Conservation (phyloP, 73 alveolate species). For the Paramecium biaurelia region DNA sequence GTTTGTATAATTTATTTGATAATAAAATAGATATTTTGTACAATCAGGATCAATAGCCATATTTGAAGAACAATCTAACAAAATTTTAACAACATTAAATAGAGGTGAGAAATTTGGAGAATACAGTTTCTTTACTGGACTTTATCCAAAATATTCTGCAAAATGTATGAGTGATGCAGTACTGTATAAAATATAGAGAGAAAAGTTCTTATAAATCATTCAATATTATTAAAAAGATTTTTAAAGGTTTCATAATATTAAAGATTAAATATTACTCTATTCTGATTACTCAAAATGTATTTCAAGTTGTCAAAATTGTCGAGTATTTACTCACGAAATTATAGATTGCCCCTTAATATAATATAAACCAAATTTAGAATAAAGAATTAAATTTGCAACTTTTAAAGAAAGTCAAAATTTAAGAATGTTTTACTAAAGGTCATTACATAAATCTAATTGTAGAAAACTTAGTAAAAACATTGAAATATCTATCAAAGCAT, state of each 20-base stretch:
- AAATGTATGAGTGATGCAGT: not conserved
- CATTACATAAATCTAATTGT: not conserved
- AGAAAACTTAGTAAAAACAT: not conserved
- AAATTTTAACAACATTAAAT: not conserved
- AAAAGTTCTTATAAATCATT: not conserved
- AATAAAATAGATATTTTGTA: not conserved
- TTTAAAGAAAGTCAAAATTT: not conserved
- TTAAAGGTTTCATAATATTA: not conserved
- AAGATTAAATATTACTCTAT: not conserved
- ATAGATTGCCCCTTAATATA: not conserved
- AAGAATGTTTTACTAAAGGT: not conserved
- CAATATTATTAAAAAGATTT: not conserved
- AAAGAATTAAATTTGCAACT: not conserved
- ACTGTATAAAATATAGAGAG: not conserved
- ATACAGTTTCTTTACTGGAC: slow-evolving; percentile 39
- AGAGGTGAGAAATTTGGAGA: slow-evolving; percentile 6
- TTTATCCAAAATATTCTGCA: not conserved
- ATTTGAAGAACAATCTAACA: not conserved
- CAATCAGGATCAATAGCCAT: not conserved
- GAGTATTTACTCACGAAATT: not conserved
- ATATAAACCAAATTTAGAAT: slow-evolving; percentile 16
- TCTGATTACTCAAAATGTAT: not conserved
- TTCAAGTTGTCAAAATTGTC: not conserved
- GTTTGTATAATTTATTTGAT: not conserved
- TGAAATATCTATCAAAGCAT: not conserved